Conservation (phyloP, 2,329 filamentous ascomycete genomes). For the Thyridium curvatum region DNA sequence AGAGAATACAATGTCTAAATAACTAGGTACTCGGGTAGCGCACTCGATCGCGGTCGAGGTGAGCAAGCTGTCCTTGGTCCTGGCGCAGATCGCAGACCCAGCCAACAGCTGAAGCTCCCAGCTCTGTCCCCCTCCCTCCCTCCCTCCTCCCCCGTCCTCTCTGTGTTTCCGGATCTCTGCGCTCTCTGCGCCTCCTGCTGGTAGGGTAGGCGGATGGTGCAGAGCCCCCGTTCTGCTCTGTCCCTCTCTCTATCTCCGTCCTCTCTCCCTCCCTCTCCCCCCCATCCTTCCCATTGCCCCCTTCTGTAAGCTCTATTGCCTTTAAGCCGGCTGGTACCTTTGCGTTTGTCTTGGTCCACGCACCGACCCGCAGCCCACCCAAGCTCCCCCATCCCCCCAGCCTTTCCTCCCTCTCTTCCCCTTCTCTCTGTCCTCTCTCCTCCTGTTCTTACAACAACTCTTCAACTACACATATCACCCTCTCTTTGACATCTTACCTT, state of each 20-base stretch:
- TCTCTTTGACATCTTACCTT: slow-evolving; percentile 1
- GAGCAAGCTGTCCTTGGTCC: no score
- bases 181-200: no score
- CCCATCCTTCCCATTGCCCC: slow-evolving; percentile 4
- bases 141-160: background rate
- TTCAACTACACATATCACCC: background rate
- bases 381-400: slow-evolving; percentile 13
- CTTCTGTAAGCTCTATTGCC: background rate
- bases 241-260: slow-evolving; percentile 1
- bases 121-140: slow-evolving; percentile 4
- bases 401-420: slow-evolving; percentile 13
- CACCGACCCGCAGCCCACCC: slow-evolving; percentile 6
- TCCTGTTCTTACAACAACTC: slow-evolving; percentile 3
- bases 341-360: no score
- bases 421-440: slow-evolving; percentile 4
- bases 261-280: slow-evolving; percentile 16
- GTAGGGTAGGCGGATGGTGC: no score
- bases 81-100: no score
- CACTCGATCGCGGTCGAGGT: no score
- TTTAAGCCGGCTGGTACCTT: slow-evolving; percentile 7
- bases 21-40: no score
- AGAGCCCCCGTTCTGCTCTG: no score
- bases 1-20: no score
- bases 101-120: slow-evolving; percentile 1
- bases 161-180: no score